Evolutionary conservation across 768 basidiomycete species (phyloP), one percentile per base, ranked within the genome.

Genomic region (Rhizopogon rudus): DNA sequence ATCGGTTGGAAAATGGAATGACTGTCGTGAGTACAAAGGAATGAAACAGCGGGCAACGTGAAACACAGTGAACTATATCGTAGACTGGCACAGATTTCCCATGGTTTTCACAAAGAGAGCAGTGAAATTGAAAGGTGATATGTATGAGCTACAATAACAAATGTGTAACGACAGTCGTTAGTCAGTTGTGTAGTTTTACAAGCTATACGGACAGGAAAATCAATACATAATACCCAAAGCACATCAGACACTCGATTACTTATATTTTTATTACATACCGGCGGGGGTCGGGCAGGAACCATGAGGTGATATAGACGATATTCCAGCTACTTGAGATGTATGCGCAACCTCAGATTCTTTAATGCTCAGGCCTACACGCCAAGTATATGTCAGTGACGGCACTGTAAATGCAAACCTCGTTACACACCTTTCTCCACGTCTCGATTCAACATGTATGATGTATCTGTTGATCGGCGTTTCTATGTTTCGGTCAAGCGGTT

Each of bases 371-470:
- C 83, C 83, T 82, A 58, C 48, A 39, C 43, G 22, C 16, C 9
- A 29, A 16, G 6, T 9, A 35, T 63, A 53, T 46, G 39, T 33
- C 33, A 16, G 33, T 1, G 3, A 20, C 17, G 35, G 5, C 25
- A 10, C 7, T 65, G 65, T 17, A 61, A 58, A 20, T 50, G 8
- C 31, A 13, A n/a, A 14, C 16, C 57, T 12, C 58, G 40, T 60
- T 67, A 69, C 57, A 67, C 35, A 69, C 90, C 89, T 63, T 78
- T 81, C 50, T 87, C 73, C 3, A 78, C 86, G 5, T 90, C 90
- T 40, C 78, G 77, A 72, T 87, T 91, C 76, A n/a, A n/a, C n/a
- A n/a, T n/a, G n/a, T n/a, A 92, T 88, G 20, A 81, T 91, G 65
- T 91, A 88, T 50, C 82, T 77, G 16, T 91, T 92, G 61, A 93